Percentiles rank a stretch among this genome's conserved stretches.
phyloP scores from a whole-genome alignment of 1,284 basidiomycete species.

The Cystodermella granulosa region DNA sequence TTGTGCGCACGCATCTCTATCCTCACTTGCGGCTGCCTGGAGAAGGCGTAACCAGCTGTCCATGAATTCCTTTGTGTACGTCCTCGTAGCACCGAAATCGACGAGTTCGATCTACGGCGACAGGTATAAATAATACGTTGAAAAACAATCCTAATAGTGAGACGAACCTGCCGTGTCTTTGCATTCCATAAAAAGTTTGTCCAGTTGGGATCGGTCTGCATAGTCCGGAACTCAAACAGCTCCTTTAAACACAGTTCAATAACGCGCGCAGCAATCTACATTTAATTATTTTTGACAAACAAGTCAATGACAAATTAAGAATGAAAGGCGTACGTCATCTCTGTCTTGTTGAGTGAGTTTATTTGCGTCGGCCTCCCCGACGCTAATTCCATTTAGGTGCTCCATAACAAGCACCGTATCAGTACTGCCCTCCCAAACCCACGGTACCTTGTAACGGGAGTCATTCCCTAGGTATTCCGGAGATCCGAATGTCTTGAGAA shows the following conservation, averaged over 20 bases:
- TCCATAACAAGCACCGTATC: conserved; percentile 87
- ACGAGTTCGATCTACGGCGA: conserved; percentile 72
- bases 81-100: conserved; percentile 92
- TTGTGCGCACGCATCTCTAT: conserved; percentile 64
- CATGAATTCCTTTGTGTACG: conserved; percentile 85
- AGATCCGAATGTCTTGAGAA: conserved; percentile 61
- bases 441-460: conserved; percentile 75
- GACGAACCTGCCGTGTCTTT: conserved; percentile 42
- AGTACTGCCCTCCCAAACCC: conserved; percentile 80
- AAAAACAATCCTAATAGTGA: not conserved
- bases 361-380: conserved; percentile 61
- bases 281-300: not conserved
- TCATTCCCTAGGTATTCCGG: conserved; percentile 53
- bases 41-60: conserved; percentile 82
- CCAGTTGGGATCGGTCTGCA: conserved; percentile 99
- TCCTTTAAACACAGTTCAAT: conserved; percentile 87
- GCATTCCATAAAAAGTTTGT: conserved; percentile 92
- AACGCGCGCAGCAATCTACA: conserved; percentile 77
- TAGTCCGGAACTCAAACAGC: conserved; percentile 84
- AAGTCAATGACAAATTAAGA: not conserved
- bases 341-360: conserved; percentile 60
- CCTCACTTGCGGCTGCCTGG: conserved; percentile 68
- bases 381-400: conserved; percentile 74
- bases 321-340: conserved; percentile 57
- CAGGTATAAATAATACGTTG: not conserved